Base-by-base conservation (phyloP, 768 basidiomycete genomes). In the Kwoniella mangroviensis region DNA sequence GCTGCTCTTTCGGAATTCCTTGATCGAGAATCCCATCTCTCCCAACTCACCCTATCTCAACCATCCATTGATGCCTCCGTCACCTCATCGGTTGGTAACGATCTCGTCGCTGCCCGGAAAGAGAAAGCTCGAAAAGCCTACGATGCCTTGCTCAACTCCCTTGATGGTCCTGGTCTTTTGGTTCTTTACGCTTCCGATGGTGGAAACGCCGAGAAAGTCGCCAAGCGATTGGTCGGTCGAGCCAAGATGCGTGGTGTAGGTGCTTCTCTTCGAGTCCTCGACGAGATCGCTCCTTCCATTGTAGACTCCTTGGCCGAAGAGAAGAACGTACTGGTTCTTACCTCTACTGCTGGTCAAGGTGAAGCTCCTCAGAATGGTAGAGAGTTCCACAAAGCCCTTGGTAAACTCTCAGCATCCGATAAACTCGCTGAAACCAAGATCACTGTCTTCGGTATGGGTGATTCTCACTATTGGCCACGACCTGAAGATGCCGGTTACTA, bases 401-500 rank as follows among this genome's bases (percentile, higher is more conserved):
- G 57, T 21, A 82, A 81, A 68, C 67, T 75, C 17, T 81, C 73
- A 10, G 58, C 69, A 11, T 75, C 76, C 69, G 83, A 82, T 62
- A 86, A 84, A 65, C 85, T 87, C 5, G 75, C 82, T 63, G 90
- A 89, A 71, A 85, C 94, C 69, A 90, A 88, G 79, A 92, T 88
- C 83, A 84, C 90, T 63, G 94, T 98, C 54, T 97, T 98, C 75
- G 96, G 86, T 58, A 91, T 99, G 89, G 97, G 97, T 70, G 97
- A 99, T 83, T 95, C 92, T 82, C 95, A 97, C 84, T 99, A 99
- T 85, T 99, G 97, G 97, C 97, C 97, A 10, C 88, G 97, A 52
- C 88, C 92, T 19, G 94, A 98, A 83, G 97, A 98, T 79, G 90
- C 90, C n/a, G 92, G 93, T 77, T 98, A 96, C 84, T 99, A 98